Evolutionary conservation across 2,329 filamentous ascomycete species (phyloP).

Genomic region (Fusarium pilosicola): DNA sequence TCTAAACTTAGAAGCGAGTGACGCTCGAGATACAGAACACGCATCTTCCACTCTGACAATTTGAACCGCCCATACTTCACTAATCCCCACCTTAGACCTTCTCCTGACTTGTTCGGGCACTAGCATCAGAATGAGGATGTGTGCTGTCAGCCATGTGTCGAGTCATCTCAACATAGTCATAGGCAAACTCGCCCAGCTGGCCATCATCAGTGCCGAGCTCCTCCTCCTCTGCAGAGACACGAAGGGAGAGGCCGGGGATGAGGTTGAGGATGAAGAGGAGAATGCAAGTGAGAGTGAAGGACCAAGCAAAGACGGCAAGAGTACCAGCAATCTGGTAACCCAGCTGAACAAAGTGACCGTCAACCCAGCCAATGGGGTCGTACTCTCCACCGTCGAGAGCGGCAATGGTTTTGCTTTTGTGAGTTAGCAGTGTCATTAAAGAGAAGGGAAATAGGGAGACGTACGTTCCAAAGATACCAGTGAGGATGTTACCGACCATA

Average conservation of each 20-base stretch:
- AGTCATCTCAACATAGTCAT: conserved; percentile 80
- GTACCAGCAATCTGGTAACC: conserved; percentile 77
- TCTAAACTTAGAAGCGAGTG: conserved; percentile 2
- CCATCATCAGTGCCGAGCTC: conserved; percentile 76
- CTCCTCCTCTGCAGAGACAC: conserved; percentile 73
- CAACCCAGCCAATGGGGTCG: conserved; percentile 74
- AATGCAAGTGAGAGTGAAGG: conserved; percentile 73
- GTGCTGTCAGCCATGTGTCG: conserved; percentile 66
- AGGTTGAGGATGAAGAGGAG: conserved; percentile 78
- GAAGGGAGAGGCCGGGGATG: conserved; percentile 75
- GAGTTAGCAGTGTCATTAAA: conserved; percentile 28
- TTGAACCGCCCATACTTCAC: not conserved
- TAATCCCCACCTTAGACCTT: conserved; percentile 35
- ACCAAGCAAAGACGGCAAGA: conserved; percentile 71
- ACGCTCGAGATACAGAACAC: not conserved
- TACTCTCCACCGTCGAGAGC: conserved; percentile 73
- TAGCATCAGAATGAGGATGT: conserved; percentile 32
- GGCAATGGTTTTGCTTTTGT: conserved; percentile 72
- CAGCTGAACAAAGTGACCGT: conserved; percentile 75
- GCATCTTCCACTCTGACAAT: not conserved
- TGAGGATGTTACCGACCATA: conserved; percentile 81
- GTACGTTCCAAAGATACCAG: conserved; percentile 78
- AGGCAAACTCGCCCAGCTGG: conserved; percentile 84
- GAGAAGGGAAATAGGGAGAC: conserved; percentile 39
- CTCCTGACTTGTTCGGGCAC: conserved; percentile 45